Base-by-base conservation (phyloP, 805 yeast species). In the Tanozyma kutaoensis region DNA sequence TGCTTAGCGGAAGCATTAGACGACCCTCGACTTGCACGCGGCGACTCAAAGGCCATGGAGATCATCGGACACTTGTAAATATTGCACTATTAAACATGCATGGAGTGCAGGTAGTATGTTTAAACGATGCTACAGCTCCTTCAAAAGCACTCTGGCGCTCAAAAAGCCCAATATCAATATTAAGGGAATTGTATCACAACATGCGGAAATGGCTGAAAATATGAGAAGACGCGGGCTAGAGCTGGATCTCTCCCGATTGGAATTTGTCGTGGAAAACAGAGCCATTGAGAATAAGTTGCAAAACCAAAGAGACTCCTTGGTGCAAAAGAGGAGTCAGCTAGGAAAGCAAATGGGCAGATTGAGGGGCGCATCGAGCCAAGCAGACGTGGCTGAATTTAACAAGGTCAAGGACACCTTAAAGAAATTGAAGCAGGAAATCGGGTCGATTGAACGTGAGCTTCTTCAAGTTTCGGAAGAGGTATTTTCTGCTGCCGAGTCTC, bases 1-100 rank as follows among this genome's bases (percentile, higher is more conserved):
- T 76, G 93, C 44, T 56, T 91, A 12, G 80, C 93, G 1, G 79
- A 78, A 31, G 85, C 79, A 3, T 55, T 91, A 27, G 84, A 75
- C 27, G 62, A 68, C 17, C 72, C 72, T 1, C 66, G 59, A 24
- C 52, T 85, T 24, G 57, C 58, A 3, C 53, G 58, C 15, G 95
- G 95, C 4, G 93, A 78, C 32, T 56, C 66, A 14, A 50, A 55
- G 20, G 86, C 94, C 2, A 82, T 85, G 84, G 58, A 55, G 23
- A 35, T 46, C 14, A 50, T 52, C 6, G 55, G 40, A 4, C 22
- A 22, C 12, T 25, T 27, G 30, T 27, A 30, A 27, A 27, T 30
- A 27, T n/a, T n/a, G n/a, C n/a, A n/a, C n/a, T n/a, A n/a, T n/a
- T n/a, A n/a, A n/a, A n/a, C n/a, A n/a, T n/a, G n/a, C n/a, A n/a